Conservation (phyloP, 805 yeast species). For the Myxozyma monticola region DNA sequence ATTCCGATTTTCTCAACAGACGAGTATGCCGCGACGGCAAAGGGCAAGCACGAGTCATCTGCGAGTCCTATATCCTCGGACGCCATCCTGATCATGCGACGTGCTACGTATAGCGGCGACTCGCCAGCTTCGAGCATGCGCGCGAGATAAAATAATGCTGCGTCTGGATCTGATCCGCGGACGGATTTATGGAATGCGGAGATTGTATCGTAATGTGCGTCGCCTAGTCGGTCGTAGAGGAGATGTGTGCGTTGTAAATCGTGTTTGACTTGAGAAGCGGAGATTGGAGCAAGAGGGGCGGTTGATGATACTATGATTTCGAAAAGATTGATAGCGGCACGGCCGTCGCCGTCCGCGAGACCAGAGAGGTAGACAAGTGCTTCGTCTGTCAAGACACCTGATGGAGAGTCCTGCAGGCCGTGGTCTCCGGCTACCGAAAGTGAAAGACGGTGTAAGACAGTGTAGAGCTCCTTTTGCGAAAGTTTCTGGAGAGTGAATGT, state of each 20-base stretch:
- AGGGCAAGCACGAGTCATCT: conserved; percentile 81
- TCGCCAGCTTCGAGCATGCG: conserved; percentile 93
- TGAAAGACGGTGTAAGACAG: conserved; percentile 53
- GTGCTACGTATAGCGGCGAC: conserved; percentile 82
- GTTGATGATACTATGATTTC: conserved; percentile 54
- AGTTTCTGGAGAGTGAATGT: conserved; percentile 68
- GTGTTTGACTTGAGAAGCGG: conserved; percentile 1
- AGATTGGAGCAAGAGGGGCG: background rate
- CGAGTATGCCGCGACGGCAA: conserved; percentile 81
- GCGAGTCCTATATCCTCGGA: conserved; percentile 90
- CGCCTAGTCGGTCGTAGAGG: conserved; percentile 84
- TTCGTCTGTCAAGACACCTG: conserved; percentile 47
- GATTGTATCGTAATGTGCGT: conserved; percentile 90
- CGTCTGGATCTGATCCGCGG: conserved; percentile 87
- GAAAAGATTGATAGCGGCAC: conserved; percentile 75
- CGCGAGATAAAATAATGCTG: conserved; percentile 81
- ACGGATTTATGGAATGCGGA: conserved; percentile 94
- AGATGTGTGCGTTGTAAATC: conserved; percentile 43
- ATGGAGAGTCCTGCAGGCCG: background rate
- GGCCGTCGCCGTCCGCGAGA: conserved; percentile 83
- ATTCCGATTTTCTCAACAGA: conserved; percentile 88
- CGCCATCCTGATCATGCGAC: conserved; percentile 92
- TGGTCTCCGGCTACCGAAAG: conserved; percentile 4
- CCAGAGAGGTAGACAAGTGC: conserved; percentile 68
- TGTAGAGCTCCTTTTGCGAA: conserved; percentile 48